A percentile compares a stretch with the other conserved stretches of the same genome.
Conservation (phyloP, 2,329 filamentous ascomycete species). For the Zymoseptoria brevis region DNA sequence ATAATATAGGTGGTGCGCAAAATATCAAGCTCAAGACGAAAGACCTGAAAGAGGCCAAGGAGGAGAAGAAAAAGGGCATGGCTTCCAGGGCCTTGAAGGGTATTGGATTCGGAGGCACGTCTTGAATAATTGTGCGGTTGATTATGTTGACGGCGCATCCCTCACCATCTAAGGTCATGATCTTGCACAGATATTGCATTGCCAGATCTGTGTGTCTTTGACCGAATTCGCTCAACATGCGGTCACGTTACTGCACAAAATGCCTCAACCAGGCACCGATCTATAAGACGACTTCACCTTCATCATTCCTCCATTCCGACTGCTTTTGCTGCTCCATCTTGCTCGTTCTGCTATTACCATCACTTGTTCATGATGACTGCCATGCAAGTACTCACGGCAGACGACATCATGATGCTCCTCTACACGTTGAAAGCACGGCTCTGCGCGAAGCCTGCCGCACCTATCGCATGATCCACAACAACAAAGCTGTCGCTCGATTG, state of each 20-base stretch:
- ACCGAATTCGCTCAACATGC: neutral
- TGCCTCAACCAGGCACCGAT: neutral
- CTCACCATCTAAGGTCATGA: too few relatives aligned
- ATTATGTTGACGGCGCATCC: neutral
- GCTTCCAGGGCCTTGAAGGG: neutral
- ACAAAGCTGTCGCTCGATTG: neutral
- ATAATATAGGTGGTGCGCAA: conserved; percentile 43
- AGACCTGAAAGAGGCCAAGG: conserved; percentile 28
- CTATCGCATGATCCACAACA: neutral
- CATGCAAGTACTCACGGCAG: neutral
- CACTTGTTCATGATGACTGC: neutral
- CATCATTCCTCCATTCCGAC: neutral
- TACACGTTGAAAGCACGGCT: neutral
- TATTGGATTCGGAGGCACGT: neutral
- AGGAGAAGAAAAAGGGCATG: conserved; percentile 23
- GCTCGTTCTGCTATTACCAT: neutral
- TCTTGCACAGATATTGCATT: neutral
- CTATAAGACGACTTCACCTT: neutral
- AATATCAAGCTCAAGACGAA: conserved; percentile 44
- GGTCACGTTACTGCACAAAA: neutral
- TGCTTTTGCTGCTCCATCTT: neutral
- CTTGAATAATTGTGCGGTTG: neutral
- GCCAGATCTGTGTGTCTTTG: neutral
- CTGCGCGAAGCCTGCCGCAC: neutral
- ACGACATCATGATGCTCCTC: neutral